phyloP scores from a whole-genome alignment of 1,139 yeast species.

The Zhuliangozyma parablackwelliae region DNA sequence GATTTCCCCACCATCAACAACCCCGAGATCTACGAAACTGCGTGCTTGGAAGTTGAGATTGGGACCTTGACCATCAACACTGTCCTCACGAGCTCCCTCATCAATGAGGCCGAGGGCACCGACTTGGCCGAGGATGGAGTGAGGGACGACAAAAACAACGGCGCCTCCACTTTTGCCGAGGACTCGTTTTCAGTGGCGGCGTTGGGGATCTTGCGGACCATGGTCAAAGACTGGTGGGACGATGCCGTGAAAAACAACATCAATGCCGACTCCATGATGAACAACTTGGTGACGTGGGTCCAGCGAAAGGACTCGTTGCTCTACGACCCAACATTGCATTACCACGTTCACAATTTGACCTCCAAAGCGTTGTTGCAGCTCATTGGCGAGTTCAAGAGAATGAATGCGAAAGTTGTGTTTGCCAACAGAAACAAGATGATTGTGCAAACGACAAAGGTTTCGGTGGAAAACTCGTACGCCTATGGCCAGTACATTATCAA shows the following conservation, averaged over 20 bases:
- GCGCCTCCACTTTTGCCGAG: constrained; percentile 57
- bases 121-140: constrained; percentile 60
- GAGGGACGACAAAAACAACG: constrained; percentile 37
- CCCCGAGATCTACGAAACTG: constrained; percentile 75
- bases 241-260: constrained; percentile 66
- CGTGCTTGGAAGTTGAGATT: constrained; percentile 75
- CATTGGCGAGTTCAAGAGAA: constrained; percentile 70
- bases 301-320: constrained; percentile 67
- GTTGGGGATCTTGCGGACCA: constrained; percentile 58
- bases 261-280: constrained; percentile 83
- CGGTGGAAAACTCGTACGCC: constrained; percentile 87
- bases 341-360: constrained; percentile 84
- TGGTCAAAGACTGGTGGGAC: constrained; percentile 94
- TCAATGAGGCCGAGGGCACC: constrained; percentile 88
- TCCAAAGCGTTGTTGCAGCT: constrained; percentile 80
- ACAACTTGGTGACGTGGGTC: constrained; percentile 83
- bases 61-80: constrained; percentile 83
- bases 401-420: constrained; percentile 75
- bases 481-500: constrained; percentile 85
- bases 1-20: constrained; percentile 72
- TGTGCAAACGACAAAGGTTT: constrained; percentile 67
- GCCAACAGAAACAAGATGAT: constrained; percentile 78
- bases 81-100: constrained; percentile 73
- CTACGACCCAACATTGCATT: constrained; percentile 75
- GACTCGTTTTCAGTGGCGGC: constrained; percentile 82